Percentiles rank a stretch among this genome's conserved stretches.
Conservation (phyloP, 306 rosid species). For the Prunus dulcis region DNA sequence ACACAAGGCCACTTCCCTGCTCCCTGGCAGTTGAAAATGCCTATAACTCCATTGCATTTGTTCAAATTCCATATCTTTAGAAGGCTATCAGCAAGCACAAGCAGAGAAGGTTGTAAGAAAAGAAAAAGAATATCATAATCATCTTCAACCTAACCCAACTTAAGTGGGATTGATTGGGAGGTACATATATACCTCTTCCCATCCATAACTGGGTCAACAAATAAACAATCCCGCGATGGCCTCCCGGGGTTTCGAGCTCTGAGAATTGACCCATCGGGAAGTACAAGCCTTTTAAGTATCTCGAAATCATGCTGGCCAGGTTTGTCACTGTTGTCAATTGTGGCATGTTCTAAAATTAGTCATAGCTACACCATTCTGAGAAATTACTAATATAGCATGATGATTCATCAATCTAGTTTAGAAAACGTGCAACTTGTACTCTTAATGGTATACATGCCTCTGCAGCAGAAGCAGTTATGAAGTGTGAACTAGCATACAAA, state of each 20-base stretch:
- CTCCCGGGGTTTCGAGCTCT: constrained; percentile 42
- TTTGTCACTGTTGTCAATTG: constrained; percentile 30
- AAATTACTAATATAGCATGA: background rate
- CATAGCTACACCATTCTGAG: background rate
- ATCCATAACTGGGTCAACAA: constrained; percentile 38
- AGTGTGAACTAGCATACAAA: background rate
- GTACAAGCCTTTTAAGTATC: constrained; percentile 36
- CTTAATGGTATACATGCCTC: background rate
- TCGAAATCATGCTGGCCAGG: constrained; percentile 44
- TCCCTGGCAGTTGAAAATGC: constrained; percentile 51
- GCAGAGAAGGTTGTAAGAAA: background rate
- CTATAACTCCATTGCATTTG: constrained; percentile 45
- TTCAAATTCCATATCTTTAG: constrained; percentile 49
- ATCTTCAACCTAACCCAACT: background rate
- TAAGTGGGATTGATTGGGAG: background rate
- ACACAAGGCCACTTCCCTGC: constrained; percentile 36
- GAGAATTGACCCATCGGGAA: constrained; percentile 39
- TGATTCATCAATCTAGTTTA: background rate
- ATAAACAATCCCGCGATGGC: constrained; percentile 41
- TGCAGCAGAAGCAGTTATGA: background rate
- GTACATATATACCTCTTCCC: constrained; percentile 26
- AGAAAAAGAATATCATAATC: background rate
- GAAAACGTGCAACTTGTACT: background rate
- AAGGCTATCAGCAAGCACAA: constrained; percentile 21
- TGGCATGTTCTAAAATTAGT: background rate